Evolutionary conservation across 306 rosid species (phyloP).

Genomic region (Quercus aquifolioides): DNA sequence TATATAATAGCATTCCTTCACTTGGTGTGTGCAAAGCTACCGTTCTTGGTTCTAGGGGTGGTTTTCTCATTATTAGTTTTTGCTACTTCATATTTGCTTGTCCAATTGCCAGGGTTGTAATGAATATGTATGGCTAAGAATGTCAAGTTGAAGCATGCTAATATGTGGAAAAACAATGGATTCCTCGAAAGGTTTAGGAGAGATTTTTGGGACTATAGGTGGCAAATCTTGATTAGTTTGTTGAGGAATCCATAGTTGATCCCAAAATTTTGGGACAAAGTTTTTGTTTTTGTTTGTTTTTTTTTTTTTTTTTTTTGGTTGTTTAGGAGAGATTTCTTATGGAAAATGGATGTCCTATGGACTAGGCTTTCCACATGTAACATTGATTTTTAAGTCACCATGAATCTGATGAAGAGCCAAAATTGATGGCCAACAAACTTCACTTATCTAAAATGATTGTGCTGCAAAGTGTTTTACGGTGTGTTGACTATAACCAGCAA

Average conservation of each 20-base stretch:
- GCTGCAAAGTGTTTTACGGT: not conserved
- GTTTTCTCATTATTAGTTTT: not conserved
- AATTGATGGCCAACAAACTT: not conserved
- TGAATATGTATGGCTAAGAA: not conserved
- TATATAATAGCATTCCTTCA: slow-evolving; percentile 42
- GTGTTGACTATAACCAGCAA: not conserved
- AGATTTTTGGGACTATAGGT: not conserved
- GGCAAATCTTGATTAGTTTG: not conserved
- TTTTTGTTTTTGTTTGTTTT: not conserved
- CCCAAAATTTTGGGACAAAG: not conserved
- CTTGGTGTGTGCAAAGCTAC: slow-evolving; percentile 10
- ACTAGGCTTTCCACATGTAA: not conserved
- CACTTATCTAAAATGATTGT: not conserved
- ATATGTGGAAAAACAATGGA: not conserved
- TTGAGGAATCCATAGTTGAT: too few relatives aligned
- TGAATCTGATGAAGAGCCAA: not conserved
- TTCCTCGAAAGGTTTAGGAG: too few relatives aligned
- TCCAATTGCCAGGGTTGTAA: not conserved
- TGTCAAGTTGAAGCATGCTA: not conserved
- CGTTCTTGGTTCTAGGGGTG: not conserved
- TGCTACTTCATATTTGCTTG: not conserved
- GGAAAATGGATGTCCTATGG: not conserved
- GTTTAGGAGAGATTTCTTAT: not conserved
- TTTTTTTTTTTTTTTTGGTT: not conserved
- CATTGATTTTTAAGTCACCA: not conserved